Evolutionary conservation across 2,329 filamentous ascomycete species (phyloP).

Genomic region (Ceratocystis cubensis): DNA sequence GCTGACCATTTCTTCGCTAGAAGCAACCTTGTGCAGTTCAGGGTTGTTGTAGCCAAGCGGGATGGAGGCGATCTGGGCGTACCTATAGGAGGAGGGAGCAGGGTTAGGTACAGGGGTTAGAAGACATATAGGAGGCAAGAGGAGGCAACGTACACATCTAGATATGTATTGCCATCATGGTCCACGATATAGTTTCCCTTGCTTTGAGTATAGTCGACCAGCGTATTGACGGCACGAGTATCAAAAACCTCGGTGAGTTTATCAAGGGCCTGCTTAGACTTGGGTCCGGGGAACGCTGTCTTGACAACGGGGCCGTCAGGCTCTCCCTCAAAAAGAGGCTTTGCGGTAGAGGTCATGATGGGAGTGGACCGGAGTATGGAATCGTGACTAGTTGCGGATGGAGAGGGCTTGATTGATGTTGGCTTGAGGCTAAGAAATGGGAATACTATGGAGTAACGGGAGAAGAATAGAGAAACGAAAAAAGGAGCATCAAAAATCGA

Average conservation of each 20-base stretch:
- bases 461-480: not conserved
- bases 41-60: slow-evolving; percentile 75
- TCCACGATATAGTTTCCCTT: slow-evolving; percentile 71
- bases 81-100: slow-evolving; percentile 31
- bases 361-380: slow-evolving; percentile 18
- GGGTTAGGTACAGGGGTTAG: not conserved
- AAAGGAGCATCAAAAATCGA: not conserved
- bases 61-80: slow-evolving; percentile 74
- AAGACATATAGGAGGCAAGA: not conserved
- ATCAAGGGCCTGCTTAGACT: slow-evolving; percentile 54
- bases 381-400: slow-evolving; percentile 1
- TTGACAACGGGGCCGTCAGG: slow-evolving; percentile 41
- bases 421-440: not conserved
- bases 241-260: slow-evolving; percentile 72
- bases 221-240: slow-evolving; percentile 73
- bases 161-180: slow-evolving; percentile 55
- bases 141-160: slow-evolving; percentile 49
- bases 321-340: slow-evolving; percentile 37
- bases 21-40: slow-evolving; percentile 50
- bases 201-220: slow-evolving; percentile 62
- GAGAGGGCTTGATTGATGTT: not conserved
- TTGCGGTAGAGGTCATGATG: slow-evolving; percentile 25
- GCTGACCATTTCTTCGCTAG: slow-evolving; percentile 57
- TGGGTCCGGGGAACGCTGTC: slow-evolving; percentile 61
- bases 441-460: not conserved